Percentiles rank a stretch among this genome's conserved stretches.
phyloP scores from a whole-genome alignment of 192 early-diverging fungal genomes.

The Entomortierella beljakovae region DNA sequence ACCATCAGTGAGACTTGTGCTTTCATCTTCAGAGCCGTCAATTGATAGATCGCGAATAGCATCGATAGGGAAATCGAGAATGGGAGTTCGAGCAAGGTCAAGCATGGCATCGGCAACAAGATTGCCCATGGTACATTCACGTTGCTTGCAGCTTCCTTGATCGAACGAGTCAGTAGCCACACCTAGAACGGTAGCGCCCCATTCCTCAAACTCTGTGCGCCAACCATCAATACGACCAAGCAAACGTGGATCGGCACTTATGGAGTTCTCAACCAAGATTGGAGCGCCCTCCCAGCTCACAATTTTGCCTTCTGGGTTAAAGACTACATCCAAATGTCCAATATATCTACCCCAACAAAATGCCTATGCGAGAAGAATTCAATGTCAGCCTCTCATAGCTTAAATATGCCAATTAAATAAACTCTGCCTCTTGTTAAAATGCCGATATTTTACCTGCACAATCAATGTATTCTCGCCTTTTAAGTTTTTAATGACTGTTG shows the following conservation, averaged over 20 bases:
- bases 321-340: conserved; percentile 69
- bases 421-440: too few relatives aligned
- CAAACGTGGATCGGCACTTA: conserved; percentile 61
- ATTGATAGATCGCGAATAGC: neutral
- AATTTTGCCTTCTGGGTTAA: conserved; percentile 66
- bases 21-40: neutral
- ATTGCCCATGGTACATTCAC: conserved; percentile 73
- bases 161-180: conserved; percentile 56
- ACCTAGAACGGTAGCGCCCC: conserved; percentile 59
- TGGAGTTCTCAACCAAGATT: conserved; percentile 65
- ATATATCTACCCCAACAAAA: conserved; percentile 72
- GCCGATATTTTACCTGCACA: conserved; percentile 79
- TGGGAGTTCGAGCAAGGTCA: conserved; percentile 29
- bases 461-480: conserved; percentile 75
- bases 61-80: neutral
- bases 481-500: conserved; percentile 71
- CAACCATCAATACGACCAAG: conserved; percentile 53
- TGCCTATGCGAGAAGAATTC: conserved; percentile 29
- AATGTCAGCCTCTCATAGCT: neutral
- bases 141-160: conserved; percentile 49
- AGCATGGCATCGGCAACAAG: conserved; percentile 76
- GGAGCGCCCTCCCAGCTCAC: conserved; percentile 68
- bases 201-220: conserved; percentile 61
- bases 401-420: neutral
- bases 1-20: neutral